A percentile compares a stretch with the other conserved stretches of the same genome.
Evolutionary conservation across 2,329 filamentous ascomycete species (phyloP).

Genomic region (Ploettnerulaceae sp.): DNA sequence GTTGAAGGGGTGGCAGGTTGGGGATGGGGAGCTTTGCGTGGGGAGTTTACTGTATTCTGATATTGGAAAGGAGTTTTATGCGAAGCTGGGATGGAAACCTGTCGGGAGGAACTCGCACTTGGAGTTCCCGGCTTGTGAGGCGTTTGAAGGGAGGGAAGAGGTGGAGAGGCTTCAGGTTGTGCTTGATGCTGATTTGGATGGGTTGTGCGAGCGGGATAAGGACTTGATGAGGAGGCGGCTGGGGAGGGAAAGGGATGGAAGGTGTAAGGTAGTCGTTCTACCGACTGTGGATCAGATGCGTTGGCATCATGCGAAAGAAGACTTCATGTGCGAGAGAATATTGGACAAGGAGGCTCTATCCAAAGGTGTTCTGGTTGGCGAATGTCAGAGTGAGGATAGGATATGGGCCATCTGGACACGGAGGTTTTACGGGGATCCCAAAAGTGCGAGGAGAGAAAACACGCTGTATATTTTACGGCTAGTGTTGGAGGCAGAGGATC

Average conservation of each 20-base stretch:
- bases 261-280: slow-evolving; percentile 56
- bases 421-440: slow-evolving; percentile 52
- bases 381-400: slow-evolving; percentile 41
- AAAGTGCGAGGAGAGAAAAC: slow-evolving; percentile 47
- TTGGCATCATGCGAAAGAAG: slow-evolving; percentile 76
- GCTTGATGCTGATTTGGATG: slow-evolving; percentile 55
- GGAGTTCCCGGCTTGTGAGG: slow-evolving; percentile 46
- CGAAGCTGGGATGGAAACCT: slow-evolving; percentile 66
- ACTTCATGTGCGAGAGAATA: slow-evolving; percentile 64
- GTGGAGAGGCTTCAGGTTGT: slow-evolving; percentile 25
- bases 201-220: slow-evolving; percentile 60
- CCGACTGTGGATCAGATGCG: slow-evolving; percentile 64
- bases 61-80: slow-evolving; percentile 78
- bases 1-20: slow-evolving; percentile 46
- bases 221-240: slow-evolving; percentile 43
- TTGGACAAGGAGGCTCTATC: slow-evolving; percentile 50
- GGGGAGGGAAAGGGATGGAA: slow-evolving; percentile 30
- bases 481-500: slow-evolving; percentile 53
- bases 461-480: slow-evolving; percentile 64
- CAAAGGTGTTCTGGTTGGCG: slow-evolving; percentile 63
- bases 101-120: slow-evolving; percentile 66
- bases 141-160: neutral
- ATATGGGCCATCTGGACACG: slow-evolving; percentile 70
- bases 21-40: slow-evolving; percentile 33
- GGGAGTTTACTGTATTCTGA: slow-evolving; percentile 78